Conservation (phyloP, 2,329 filamentous ascomycete species). For the Trichoderma afroharzianum region DNA sequence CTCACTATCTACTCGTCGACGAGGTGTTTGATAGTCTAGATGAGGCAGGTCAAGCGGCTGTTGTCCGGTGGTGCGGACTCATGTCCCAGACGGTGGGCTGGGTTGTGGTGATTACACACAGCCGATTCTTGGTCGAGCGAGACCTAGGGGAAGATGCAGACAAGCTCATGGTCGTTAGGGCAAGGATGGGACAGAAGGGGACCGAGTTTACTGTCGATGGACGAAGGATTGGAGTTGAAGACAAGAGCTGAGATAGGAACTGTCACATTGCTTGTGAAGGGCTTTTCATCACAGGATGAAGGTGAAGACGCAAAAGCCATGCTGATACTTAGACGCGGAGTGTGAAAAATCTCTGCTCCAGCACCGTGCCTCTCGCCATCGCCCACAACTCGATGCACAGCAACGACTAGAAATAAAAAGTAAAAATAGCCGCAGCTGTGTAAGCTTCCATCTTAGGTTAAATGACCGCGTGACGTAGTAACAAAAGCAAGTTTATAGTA, state of each 20-base stretch:
- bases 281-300: not conserved
- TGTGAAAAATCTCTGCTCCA: not conserved
- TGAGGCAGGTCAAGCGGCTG: conserved; percentile 19
- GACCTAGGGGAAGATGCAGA: conserved; percentile 15
- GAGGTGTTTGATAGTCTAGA: conserved; percentile 25
- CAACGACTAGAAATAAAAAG: not conserved
- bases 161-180: conserved; percentile 16
- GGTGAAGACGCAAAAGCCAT: not conserved
- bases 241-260: not conserved
- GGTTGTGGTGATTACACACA: conserved; percentile 24
- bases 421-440: not conserved
- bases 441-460: not conserved
- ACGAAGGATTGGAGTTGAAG: conserved; percentile 17
- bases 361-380: not conserved
- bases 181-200: conserved; percentile 20
- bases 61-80: conserved; percentile 19
- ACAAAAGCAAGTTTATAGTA: no score
- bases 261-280: no score
- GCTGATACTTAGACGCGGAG: not conserved
- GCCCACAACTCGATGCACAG: not conserved
- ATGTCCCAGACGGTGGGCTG: conserved; percentile 19
- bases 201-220: conserved; percentile 19
- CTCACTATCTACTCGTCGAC: conserved; percentile 23
- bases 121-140: conserved; percentile 20
- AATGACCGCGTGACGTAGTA: no score